Evolutionary conservation across 139 green algal genomes (phyloP), one percentile per base, ranked within the genome.

Genomic region (Coelastrella sp.): DNA sequence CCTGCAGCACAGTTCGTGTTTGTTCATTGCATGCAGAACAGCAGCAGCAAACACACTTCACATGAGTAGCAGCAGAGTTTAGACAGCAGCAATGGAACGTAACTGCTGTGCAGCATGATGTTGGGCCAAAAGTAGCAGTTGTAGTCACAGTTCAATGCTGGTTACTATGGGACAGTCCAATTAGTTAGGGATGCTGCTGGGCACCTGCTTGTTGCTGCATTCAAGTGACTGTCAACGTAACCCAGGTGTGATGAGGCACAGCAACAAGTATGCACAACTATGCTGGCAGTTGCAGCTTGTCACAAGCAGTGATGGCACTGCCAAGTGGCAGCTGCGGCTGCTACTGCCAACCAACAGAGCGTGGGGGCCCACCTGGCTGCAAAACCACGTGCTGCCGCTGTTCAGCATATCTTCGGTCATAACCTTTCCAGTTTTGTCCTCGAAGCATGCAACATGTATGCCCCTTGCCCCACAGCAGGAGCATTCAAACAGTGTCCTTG

Each of bases 381-480:
- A 93, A 72, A 86, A 93, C 82, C 88, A 93, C 75, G 83, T 78
- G 56, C 20, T 70, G 82, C 80, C 59, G 49, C 63, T 78, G 20
- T 74, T 70, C 12, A 80, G 20, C 7, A 84, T 63, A 25, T 90
- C 89, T 35, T 87, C 7, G 15, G 73, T 83, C 22, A 92, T 58
- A 15, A n/a, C 63, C 17, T 57, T 78, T 24, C 91, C 93, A 11
- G 66, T 88, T 0, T 65, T 66, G 20, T 89, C 25, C 60, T 93
- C 87, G 66, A 93, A 85, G 76, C 93, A 95, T 25, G 92, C 90
- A 8, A 93, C 84, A 68, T 95, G 93, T 11, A 85, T 90, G 6
- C 60, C 78, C 35, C 22, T 65, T 17, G 25, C n/a, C 20, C 90
- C 85, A 78, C 93, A 95, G 24, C 88, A 91, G 7, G 72, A 88